Base-by-base conservation (phyloP, 208 protist species). In the Tetramitus jugosus region DNA sequence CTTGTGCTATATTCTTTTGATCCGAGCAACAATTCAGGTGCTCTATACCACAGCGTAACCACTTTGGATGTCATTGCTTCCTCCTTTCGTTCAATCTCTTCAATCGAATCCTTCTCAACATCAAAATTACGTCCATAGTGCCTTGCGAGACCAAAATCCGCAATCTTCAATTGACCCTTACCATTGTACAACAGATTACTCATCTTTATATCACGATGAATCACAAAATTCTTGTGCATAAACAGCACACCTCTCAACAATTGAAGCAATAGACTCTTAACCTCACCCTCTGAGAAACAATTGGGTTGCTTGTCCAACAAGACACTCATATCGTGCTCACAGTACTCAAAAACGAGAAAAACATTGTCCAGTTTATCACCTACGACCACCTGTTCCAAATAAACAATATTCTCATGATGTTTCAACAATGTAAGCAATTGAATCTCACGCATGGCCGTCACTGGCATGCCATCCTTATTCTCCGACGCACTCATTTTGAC, bases 381-480 rank as follows among this genome's bases (percentile, higher is more conserved):
- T 7, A 62, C 56, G 17, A 62, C 56, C 8, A 62, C 56, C 4
- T 62, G 17, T 33, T 62, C 8, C n/a, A 62, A 62, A 31, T 62
- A 6, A 33, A 98, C 94, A 83, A 98, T 97, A 80, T 98, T 98
- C 0, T 91, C 88, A 77, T 99, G 96, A 31, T 62, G 26, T 60
- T 96, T 87, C 39, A 99, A 82, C 84, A 98, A 92, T 77, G 98
- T 96, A 39, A 99, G 80, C 26, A 99, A 89, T 4, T 93, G 97
- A 23, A 99, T 96, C 83, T 99, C 97, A 42, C 96, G 86, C 56
- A 99, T 92, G 6, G 96, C 92, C 4, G 96, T 99, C n/a, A 91
- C 88, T 7, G 96, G 96, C 61, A 99, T 95, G 13, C 96, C 96
- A 65, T 99, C 96, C 29, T 23, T 23, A 71, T 98, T 95, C 29